A percentile compares a stretch with the other conserved stretches of the same genome.
These are phyloP conservation scores for Neurospora cerealis DNA, from an alignment of 495 filamentous ascomycete species.

Conservation along the genomic window DNA sequence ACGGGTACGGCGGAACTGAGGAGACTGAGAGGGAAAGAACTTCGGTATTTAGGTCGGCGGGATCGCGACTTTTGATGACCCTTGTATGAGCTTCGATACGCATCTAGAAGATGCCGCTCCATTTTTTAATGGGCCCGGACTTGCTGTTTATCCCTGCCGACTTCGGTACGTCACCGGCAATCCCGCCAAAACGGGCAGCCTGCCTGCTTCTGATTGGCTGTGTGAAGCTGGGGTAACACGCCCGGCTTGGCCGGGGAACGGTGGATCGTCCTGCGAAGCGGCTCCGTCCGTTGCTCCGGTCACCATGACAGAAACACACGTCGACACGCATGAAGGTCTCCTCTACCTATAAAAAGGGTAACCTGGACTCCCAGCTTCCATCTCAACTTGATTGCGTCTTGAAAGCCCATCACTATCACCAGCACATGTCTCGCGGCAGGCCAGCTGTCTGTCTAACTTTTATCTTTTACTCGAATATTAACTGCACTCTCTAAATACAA, in stretches of 20 bases:
- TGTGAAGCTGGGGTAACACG: neutral
- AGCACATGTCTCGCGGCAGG: neutral
- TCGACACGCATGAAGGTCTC: neutral
- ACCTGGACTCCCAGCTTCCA: neutral
- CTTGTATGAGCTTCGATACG: slow-evolving; percentile 16
- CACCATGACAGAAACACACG: neutral
- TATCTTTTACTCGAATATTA: neutral
- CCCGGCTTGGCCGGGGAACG: neutral
- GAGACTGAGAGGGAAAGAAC: neutral
- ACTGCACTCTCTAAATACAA: neutral
- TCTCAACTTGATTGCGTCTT: neutral
- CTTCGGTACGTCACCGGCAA: neutral
- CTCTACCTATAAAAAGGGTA: neutral
- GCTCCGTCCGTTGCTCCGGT: neutral
- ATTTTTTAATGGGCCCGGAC: slow-evolving; percentile 17
- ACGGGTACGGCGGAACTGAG: neutral
- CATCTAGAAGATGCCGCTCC: slow-evolving; percentile 22
- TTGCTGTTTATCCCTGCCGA: slow-evolving; percentile 12
- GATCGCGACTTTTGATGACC: neutral
- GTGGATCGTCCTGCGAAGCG: neutral
- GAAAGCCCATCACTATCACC: neutral
- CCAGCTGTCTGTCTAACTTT: neutral
- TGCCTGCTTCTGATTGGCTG: slow-evolving; percentile 8
- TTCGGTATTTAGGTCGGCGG: neutral
- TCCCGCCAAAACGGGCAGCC: neutral